Evolutionary conservation across 1,284 basidiomycete species (phyloP), one percentile per base, ranked within the genome.

Genomic region (Cryptococcus jaspeensis): DNA sequence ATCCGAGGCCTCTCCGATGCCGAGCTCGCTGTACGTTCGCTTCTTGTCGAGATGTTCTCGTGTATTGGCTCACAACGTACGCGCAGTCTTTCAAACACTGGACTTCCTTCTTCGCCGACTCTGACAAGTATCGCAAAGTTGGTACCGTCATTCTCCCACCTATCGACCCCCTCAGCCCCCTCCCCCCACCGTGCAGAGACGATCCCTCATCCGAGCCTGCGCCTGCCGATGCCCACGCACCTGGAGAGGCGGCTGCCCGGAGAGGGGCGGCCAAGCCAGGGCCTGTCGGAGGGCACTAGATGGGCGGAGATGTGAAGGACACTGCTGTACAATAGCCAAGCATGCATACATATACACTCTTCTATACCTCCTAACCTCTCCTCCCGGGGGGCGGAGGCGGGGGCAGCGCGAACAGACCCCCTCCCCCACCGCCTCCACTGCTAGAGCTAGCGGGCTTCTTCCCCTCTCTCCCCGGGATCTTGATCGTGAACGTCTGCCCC

Each of bases 401-500:
- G 2, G 73, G 72, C 25, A 76, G 52, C 15, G 66, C 55, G 58
- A 74, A 74, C 57, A 72, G 48, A 1, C 64, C 61, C 28, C 69
- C 64, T 1, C 61, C 60, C 8, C 52, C 54, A 44, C 58, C 58
- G 9, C 53, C 50, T 20, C 37, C 50, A 7, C 45, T 50, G 11
- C 54, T 45, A 23, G 62, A 44, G 20, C 60, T 12, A 5, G 57
- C 50, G 9, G 56, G 36, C 51, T 63, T 64, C 64, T 69, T 70
- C 18, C 59, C 67, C 43, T 74, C 73, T 38, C 75, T 59, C 9
- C 92, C 92, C 8, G 93, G 93, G 56, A 97, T 89, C 50, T 84
- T 83, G 70, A 97, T 94, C 13, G 87, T 88, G 75, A 99, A 94
- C 0, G 94, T 98, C 73, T 99, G 90, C 15, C 96, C 96, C 69